Evolutionary conservation across 768 basidiomycete species (phyloP).

Genomic region (Exidia glandulosa): DNA sequence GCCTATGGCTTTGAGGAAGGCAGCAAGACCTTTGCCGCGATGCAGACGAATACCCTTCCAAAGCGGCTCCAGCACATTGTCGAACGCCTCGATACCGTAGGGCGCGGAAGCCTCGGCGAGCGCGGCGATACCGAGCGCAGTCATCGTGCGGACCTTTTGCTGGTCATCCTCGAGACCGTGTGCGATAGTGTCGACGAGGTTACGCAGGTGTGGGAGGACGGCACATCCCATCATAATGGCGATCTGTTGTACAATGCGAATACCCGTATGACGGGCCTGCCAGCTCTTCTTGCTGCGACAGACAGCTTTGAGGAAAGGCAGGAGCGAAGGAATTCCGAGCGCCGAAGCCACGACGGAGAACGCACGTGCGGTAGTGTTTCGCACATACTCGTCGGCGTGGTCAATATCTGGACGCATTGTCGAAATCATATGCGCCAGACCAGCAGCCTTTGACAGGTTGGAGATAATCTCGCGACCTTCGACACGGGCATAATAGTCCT

Average conservation of each 20-base stretch:
- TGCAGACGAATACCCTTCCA: conserved; percentile 93
- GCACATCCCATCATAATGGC: conserved; percentile 99
- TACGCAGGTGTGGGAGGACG: conserved; percentile 91
- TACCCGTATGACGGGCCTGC: conserved; percentile 99
- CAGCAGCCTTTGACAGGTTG: conserved; percentile 95
- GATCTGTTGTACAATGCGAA: conserved; percentile 98
- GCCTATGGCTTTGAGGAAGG: conserved; percentile 95
- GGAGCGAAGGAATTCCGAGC: conserved; percentile 91
- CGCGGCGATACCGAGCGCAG: conserved; percentile 82
- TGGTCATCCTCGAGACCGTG: conserved; percentile 90
- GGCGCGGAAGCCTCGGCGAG: conserved; percentile 95
- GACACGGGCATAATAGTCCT: conserved; percentile 92
- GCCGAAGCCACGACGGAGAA: conserved; percentile 99
- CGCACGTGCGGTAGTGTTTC: conserved; percentile 96
- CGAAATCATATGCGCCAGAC: conserved; percentile 99
- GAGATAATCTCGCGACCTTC: conserved; percentile 99
- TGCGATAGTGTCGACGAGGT: conserved; percentile 92
- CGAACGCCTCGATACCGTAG: conserved; percentile 99
- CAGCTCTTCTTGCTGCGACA: conserved; percentile 99
- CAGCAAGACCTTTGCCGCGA: conserved; percentile 89
- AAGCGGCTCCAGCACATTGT: conserved; percentile 88
- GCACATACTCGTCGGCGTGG: conserved; percentile 97
- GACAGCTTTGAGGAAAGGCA: conserved; percentile 97
- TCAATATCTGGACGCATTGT: conserved; percentile 99
- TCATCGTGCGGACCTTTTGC: conserved; percentile 95